Conservation (phyloP, 192 early-diverging fungal species). For the Allomyces macrogynus region DNA sequence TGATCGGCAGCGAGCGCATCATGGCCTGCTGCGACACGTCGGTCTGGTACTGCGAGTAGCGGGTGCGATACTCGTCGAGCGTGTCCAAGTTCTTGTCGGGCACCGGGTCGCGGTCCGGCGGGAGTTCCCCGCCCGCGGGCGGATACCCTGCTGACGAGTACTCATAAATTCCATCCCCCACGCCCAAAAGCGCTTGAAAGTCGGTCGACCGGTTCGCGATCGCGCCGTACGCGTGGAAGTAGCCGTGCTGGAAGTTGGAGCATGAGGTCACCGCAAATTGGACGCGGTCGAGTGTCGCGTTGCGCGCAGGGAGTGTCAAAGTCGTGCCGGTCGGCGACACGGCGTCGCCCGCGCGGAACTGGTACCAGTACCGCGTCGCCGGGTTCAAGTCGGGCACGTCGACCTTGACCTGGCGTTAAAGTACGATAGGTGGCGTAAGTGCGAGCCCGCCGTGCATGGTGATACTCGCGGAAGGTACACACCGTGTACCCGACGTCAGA, state of each 20-base stretch:
- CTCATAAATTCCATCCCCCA: constrained; percentile 23
- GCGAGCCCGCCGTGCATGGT: too few species aligned
- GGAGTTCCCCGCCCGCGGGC: constrained; percentile 8
- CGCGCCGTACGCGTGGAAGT: constrained; percentile 17
- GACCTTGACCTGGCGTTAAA: constrained; percentile 12
- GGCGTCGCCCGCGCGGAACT: constrained; percentile 3
- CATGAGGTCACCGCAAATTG: constrained; percentile 15
- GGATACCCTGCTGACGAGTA: constrained; percentile 12
- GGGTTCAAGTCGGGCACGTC: constrained; percentile 13
- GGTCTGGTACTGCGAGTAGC: constrained; percentile 19
- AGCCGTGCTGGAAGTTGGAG: constrained; percentile 13
- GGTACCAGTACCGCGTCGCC: constrained; percentile 13
- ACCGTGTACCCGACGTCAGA: background rate
- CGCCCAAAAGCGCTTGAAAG: constrained; percentile 16
- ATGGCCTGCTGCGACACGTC: constrained; percentile 14
- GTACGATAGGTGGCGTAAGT: too few species aligned
- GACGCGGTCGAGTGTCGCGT: constrained; percentile 3
- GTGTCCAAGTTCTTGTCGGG: constrained; percentile 10
- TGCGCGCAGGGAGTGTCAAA: constrained; percentile 7
- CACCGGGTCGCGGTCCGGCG: constrained; percentile 13
- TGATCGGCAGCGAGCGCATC: constrained; percentile 11
- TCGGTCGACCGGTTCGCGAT: constrained; percentile 7
- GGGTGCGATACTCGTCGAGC: constrained; percentile 15
- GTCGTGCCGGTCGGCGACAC: constrained; percentile 10
- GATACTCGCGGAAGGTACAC: too few species aligned